These are phyloP conservation scores for Lepidium aucheri DNA, from an alignment of 345 rosid species.

Conservation along the genomic window DNA sequence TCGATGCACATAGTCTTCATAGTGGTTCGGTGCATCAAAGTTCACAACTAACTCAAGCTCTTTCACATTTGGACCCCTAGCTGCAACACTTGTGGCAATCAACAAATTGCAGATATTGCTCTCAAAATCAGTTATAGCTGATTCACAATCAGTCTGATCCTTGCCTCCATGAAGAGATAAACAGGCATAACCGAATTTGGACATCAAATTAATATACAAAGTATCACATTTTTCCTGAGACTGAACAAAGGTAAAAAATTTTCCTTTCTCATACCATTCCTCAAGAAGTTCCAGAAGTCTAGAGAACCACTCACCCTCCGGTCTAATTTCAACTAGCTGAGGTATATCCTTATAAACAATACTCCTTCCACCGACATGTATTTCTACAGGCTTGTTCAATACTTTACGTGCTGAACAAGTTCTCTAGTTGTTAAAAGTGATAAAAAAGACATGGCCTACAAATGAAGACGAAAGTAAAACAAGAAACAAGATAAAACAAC, in stretches of 20 bases:
- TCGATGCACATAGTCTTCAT: constrained; percentile 84
- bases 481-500: neutral
- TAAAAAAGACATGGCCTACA: too few species aligned
- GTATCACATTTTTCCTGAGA: constrained; percentile 73
- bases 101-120: constrained; percentile 23
- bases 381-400: constrained; percentile 63
- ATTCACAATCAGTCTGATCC: constrained; percentile 81
- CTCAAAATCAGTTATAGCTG: constrained; percentile 74
- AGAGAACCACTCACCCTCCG: constrained; percentile 62
- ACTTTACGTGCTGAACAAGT: constrained; percentile 76
- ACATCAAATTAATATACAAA: constrained; percentile 44
- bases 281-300: constrained; percentile 70
- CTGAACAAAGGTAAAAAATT: constrained; percentile 63
- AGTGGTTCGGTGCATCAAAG: constrained; percentile 48
- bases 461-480: neutral
- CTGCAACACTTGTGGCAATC: too few species aligned
- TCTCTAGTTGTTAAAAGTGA: too few species aligned
- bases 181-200: constrained; percentile 59
- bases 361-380: constrained; percentile 91
- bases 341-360: constrained; percentile 82
- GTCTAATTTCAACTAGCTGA: constrained; percentile 74
- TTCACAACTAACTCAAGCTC: too few species aligned
- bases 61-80: too few species aligned
- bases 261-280: constrained; percentile 85
- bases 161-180: constrained; percentile 81